A percentile compares a stretch with the other conserved stretches of the same genome.
phyloP scores from a whole-genome alignment of 164 flowering plant species.

The Annona cherimola region DNA sequence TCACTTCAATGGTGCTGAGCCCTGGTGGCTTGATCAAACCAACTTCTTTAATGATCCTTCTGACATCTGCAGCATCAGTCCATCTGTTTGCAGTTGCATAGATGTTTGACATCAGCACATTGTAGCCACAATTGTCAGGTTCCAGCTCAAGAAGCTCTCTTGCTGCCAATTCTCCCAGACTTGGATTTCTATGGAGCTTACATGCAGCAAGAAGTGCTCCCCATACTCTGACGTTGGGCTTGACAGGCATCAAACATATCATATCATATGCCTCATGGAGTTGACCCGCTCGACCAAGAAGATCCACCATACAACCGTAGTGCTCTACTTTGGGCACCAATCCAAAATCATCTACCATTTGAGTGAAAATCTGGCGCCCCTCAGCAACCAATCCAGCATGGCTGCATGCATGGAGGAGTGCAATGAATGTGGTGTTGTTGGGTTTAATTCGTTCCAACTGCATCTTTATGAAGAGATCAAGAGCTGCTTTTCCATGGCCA shows the following conservation, averaged over 20 bases:
- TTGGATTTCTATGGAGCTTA: slow-evolving; percentile 38
- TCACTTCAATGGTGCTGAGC: slow-evolving; percentile 40
- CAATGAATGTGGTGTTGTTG: slow-evolving; percentile 47
- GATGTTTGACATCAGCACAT: slow-evolving; percentile 44
- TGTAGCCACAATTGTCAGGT: slow-evolving; percentile 41
- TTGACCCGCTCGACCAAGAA: slow-evolving; percentile 56
- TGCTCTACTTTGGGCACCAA: slow-evolving; percentile 49
- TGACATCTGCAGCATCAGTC: slow-evolving; percentile 40
- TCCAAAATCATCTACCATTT: slow-evolving; percentile 30
- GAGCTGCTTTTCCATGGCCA: slow-evolving; percentile 46
- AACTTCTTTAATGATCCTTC: slow-evolving; percentile 32
- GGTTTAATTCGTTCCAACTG: slow-evolving; percentile 29
- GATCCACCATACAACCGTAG: slow-evolving; percentile 64
- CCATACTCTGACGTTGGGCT: slow-evolving; percentile 42
- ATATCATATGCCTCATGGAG: slow-evolving; percentile 39
- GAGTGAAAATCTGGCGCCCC: slow-evolving; percentile 34
- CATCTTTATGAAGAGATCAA: slow-evolving; percentile 43
- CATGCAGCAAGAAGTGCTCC: slow-evolving; percentile 53
- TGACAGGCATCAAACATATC: slow-evolving; percentile 42
- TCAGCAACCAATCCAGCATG: slow-evolving; percentile 54
- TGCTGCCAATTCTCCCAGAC: slow-evolving; percentile 40
- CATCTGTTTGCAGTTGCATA: slow-evolving; percentile 49
- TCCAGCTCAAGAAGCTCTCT: slow-evolving; percentile 35
- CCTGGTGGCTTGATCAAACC: slow-evolving; percentile 46
- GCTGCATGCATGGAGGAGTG: slow-evolving; percentile 49